phyloP scores from a whole-genome alignment of 257 asterid genomes.

The Scutellaria minor region DNA sequence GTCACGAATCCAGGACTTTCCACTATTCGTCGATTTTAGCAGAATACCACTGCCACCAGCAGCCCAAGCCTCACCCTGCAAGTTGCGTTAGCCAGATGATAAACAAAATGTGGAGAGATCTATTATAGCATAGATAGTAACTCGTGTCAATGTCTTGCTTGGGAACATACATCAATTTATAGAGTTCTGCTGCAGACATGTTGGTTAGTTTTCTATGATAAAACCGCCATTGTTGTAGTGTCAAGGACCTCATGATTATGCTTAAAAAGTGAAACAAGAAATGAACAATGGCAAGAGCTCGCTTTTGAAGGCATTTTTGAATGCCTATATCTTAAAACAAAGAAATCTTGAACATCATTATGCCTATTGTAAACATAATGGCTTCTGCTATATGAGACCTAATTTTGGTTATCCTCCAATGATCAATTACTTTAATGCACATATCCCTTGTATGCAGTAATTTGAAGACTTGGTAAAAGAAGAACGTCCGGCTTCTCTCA shows the following conservation, averaged over 20 bases:
- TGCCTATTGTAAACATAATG: background rate
- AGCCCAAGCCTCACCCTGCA: constrained; percentile 97
- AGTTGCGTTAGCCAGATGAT: constrained; percentile 20
- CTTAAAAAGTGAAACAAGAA: background rate
- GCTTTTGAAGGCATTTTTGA: background rate
- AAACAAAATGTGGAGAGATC: background rate
- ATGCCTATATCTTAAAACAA: background rate
- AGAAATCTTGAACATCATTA: background rate
- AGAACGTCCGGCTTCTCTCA: background rate
- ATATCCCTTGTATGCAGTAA: background rate
- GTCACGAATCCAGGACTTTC: constrained; percentile 91
- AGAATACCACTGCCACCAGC: constrained; percentile 98
- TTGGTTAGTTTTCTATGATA: background rate
- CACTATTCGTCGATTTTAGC: constrained; percentile 84
- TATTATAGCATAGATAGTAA: background rate
- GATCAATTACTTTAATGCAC: background rate
- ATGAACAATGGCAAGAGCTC: background rate
- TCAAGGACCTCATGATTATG: background rate
- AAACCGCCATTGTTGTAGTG: background rate
- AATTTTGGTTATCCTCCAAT: background rate
- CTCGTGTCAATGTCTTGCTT: background rate
- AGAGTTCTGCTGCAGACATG: background rate
- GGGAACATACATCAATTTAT: background rate
- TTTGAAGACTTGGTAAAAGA: background rate
- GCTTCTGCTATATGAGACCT: background rate